Conservation (phyloP, 2,329 filamentous ascomycete genomes). For the Moelleriella libera region DNA sequence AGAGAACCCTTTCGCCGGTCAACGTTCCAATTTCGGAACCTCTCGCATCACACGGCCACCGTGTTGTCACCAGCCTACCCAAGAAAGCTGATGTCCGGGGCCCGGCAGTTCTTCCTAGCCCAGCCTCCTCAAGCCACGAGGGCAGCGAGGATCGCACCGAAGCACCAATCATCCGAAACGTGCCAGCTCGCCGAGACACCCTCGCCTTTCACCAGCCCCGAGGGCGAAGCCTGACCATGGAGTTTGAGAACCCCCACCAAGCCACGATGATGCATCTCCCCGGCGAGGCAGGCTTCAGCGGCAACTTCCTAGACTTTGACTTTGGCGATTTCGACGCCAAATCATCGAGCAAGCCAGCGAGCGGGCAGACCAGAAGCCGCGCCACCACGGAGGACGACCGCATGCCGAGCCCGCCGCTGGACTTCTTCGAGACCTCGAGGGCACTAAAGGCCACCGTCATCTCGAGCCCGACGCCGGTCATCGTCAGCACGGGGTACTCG, state of each 20-base stretch:
- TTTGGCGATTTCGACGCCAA: slow-evolving; percentile 18
- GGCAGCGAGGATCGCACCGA: slow-evolving; percentile 26
- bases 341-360: slow-evolving; percentile 1
- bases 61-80: slow-evolving; percentile 11
- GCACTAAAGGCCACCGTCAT: too few species aligned
- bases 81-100: slow-evolving; percentile 12
- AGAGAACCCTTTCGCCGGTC: slow-evolving; percentile 9
- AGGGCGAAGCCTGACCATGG: slow-evolving; percentile 33
- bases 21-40: slow-evolving; percentile 5
- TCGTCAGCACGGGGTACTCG: too few species aligned
- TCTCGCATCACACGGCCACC: slow-evolving; percentile 5
- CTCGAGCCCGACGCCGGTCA: too few species aligned
- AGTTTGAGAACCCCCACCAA: slow-evolving; percentile 9
- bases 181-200: slow-evolving; percentile 36
- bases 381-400: too few species aligned
- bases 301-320: slow-evolving; percentile 23
- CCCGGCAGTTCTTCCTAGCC: slow-evolving; percentile 22
- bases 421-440: too few species aligned
- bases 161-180: slow-evolving; percentile 30
- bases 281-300: slow-evolving; percentile 18
- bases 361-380: too few species aligned
- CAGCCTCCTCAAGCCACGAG: slow-evolving; percentile 20
- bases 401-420: too few species aligned
- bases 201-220: slow-evolving; percentile 29
- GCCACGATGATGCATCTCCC: slow-evolving; percentile 8